Conservation (phyloP, 1,284 basidiomycete species). For the Rhizoctonia solani region DNA sequence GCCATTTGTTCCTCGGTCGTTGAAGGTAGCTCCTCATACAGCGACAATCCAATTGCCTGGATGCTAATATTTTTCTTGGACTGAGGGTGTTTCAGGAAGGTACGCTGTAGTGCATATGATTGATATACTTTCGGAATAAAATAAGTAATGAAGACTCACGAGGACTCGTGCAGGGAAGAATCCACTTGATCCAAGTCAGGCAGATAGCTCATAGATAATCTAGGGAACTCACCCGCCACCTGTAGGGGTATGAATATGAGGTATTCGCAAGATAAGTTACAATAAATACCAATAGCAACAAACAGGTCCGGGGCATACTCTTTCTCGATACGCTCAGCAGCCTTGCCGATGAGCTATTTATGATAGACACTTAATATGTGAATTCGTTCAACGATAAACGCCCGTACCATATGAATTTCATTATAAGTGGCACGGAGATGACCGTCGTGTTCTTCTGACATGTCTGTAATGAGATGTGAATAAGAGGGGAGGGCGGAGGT, state of each 20-base stretch:
- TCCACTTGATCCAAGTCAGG: conserved; percentile 56
- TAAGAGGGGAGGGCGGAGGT: neutral
- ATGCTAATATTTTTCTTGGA: conserved; percentile 85
- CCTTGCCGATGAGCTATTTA: conserved; percentile 62
- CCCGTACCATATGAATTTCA: conserved; percentile 64
- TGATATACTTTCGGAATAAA: neutral
- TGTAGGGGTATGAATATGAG: conserved; percentile 43
- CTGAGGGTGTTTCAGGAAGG: conserved; percentile 77
- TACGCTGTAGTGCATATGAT: conserved; percentile 57
- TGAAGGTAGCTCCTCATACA: conserved; percentile 85
- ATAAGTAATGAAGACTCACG: conserved; percentile 48
- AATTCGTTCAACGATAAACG: neutral
- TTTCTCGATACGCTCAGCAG: conserved; percentile 61
- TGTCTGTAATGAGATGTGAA: neutral
- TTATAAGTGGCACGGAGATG: conserved; percentile 79
- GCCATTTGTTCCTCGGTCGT: conserved; percentile 78
- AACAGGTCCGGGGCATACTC: conserved; percentile 78
- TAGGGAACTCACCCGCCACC: conserved; percentile 72
- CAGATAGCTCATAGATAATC: conserved; percentile 8
- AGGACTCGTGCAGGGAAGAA: conserved; percentile 94
- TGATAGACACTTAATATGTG: conserved; percentile 1
- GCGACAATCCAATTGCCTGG: conserved; percentile 86
- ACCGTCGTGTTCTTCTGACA: conserved; percentile 43
- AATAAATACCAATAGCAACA: conserved; percentile 70
- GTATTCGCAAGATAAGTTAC: neutral